Conservation (phyloP, 2,329 filamentous ascomycete species). For the Scopulariopsis brevicaulis region DNA sequence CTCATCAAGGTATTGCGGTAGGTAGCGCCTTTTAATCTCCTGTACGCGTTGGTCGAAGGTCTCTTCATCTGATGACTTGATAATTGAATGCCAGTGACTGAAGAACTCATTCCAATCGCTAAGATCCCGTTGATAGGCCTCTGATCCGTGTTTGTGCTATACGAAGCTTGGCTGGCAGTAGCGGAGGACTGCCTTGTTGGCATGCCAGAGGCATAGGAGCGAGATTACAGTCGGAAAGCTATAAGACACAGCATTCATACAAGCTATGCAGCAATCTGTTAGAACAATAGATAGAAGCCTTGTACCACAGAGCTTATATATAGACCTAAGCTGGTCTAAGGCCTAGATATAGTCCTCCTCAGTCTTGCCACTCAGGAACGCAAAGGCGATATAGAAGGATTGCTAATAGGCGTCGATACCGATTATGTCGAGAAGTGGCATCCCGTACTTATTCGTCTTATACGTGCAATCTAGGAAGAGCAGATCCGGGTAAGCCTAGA, state of each 20-base stretch:
- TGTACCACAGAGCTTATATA: conserved; percentile 9
- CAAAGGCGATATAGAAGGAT: conserved; percentile 13
- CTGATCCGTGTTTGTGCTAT: too few relatives aligned
- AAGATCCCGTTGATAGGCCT: neutral
- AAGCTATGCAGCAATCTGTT: conserved; percentile 11
- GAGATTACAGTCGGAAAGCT: conserved; percentile 6
- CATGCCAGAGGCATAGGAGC: conserved; percentile 10
- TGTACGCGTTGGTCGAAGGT: conserved; percentile 8
- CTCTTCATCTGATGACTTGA: conserved; percentile 7
- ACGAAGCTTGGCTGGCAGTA: conserved; percentile 6
- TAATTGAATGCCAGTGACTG: conserved; percentile 10
- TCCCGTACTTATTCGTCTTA: neutral
- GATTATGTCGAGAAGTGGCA: neutral
- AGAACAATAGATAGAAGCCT: conserved; percentile 9
- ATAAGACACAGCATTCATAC: conserved; percentile 7
- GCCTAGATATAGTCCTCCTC: conserved; percentile 12
- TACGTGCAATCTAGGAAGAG: neutral
- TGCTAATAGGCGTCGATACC: neutral
- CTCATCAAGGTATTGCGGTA: conserved; percentile 7
- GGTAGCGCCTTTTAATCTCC: conserved; percentile 9
- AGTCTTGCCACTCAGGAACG: conserved; percentile 9
- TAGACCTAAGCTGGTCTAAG: conserved; percentile 8
- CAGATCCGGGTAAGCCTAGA: conserved; percentile 7
- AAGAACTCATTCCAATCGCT: conserved; percentile 10
- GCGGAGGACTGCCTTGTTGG: conserved; percentile 9